A percentile compares a stretch with the other conserved stretches of the same genome.
phyloP scores from a whole-genome alignment of 176 grass and related monocot genomes.

The Luzula sylvatica region DNA sequence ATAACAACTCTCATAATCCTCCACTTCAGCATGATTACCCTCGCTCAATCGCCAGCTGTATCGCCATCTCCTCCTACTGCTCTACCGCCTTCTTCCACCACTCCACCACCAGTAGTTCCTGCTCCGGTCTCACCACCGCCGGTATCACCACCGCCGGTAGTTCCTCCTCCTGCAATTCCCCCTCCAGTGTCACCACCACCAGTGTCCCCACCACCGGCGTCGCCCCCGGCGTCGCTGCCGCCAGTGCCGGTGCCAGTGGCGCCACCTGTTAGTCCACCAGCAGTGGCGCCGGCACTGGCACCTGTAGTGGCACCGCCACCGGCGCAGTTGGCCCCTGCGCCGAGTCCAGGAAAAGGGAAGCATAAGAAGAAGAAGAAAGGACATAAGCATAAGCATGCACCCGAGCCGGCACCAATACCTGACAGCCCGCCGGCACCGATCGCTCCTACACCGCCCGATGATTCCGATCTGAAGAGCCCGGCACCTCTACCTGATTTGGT shows the following conservation, averaged over 20 bases:
- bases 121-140: background rate
- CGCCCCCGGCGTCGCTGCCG: constrained; percentile 6
- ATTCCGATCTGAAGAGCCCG: constrained; percentile 34
- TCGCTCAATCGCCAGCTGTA: constrained; percentile 24
- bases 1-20: constrained; percentile 5
- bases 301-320: background rate
- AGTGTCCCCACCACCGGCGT: background rate
- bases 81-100: constrained; percentile 4
- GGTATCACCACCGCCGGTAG: background rate
- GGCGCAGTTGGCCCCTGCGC: constrained; percentile 30
- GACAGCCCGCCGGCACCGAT: constrained; percentile 64
- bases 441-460: constrained; percentile 39
- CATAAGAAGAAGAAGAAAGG: constrained; percentile 50
- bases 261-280: constrained; percentile 16
- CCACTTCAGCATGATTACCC: constrained; percentile 15
- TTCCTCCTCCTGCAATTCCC: constrained; percentile 9
- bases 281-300: constrained; percentile 25
- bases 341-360: constrained; percentile 52
- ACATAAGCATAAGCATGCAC: constrained; percentile 50
- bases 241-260: constrained; percentile 10
- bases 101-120: constrained; percentile 1
- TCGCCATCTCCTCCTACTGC: constrained; percentile 2
- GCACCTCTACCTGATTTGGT: constrained; percentile 71
- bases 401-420: constrained; percentile 36
- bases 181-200: constrained; percentile 9